phyloP scores from a whole-genome alignment of 1,284 basidiomycete species.

The Apiotrichum laibachii region DNA sequence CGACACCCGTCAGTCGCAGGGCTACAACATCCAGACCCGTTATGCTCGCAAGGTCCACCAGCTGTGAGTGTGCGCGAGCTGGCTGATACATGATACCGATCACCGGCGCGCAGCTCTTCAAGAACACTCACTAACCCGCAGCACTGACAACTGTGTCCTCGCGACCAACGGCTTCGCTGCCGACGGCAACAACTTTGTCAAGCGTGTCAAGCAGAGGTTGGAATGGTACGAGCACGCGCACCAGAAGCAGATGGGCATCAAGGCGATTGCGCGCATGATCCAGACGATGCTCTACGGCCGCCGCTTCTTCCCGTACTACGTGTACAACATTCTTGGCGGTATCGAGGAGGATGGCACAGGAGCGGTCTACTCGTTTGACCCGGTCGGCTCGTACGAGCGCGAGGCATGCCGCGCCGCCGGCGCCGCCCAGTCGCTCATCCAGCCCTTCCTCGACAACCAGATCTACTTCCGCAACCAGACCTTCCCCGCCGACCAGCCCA shows the following conservation, averaged over 20 bases:
- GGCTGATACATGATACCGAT: not conserved
- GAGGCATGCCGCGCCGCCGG: conserved; percentile 91
- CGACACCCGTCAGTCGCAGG: conserved; percentile 90
- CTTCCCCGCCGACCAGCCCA: conserved; percentile 44
- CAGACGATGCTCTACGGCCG: conserved; percentile 93
- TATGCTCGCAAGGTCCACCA: conserved; percentile 70
- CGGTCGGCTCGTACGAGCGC: conserved; percentile 91
- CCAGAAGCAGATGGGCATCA: conserved; percentile 86
- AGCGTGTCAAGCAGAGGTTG: conserved; percentile 85
- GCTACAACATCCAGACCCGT: conserved; percentile 90
- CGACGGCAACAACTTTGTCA: conserved; percentile 93
- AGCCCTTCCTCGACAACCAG: conserved; percentile 97
- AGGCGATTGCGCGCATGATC: conserved; percentile 86
- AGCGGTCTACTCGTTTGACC: conserved; percentile 95
- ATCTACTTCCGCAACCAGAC: conserved; percentile 94
- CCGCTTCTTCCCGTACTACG: conserved; percentile 94
- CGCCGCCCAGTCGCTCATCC: conserved; percentile 81
- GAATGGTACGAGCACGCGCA: conserved; percentile 97
- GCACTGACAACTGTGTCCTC: conserved; percentile 87
- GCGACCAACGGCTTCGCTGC: conserved; percentile 94
- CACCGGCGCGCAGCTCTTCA: not conserved
- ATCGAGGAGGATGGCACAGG: conserved; percentile 92
- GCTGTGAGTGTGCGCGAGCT: conserved; percentile 41
- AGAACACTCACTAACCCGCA: conserved; percentile 37
- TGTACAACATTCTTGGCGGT: conserved; percentile 90